Base-by-base conservation (phyloP, 768 basidiomycete species). In the Podaxis sp. region DNA sequence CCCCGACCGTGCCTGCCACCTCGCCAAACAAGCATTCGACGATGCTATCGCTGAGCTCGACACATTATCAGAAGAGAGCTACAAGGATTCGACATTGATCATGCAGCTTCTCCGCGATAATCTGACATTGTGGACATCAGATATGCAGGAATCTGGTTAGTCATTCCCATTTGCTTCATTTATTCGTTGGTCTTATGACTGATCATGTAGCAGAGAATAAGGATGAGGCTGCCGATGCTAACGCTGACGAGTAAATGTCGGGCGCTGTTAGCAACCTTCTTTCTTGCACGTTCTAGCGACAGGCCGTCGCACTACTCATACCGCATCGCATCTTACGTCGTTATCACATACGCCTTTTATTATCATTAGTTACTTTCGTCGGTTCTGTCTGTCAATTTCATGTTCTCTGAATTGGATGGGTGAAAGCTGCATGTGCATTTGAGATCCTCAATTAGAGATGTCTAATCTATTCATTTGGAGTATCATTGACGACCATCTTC, bases 31-130 rank as follows among this genome's bases (percentile, higher is more conserved):
- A 79, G 96, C 96, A 7, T 99, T 99, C 77, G 96, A 98, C 67
- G 96, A 98, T 76, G 96, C 96, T 52, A 98, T 99, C 75, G 95
- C 96, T 68, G 96, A 99, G 81, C 93, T 98, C 72, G 96, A 99
- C 83, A 98, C 96, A 24, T 87, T 99, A 60, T 95, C 93, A 71
- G 96, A 98, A 81, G 96, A 98, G 84, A 92, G 90, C 78, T 98
- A 99, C 91, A 97, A 98, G 84, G 96, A 98, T 78, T 97, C 95
- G 63, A 99, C 96, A 44, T 82, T 98, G 69, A 96, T 96, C 79
- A 92, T 94, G 90, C 96, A 98, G 79, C 82, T 98, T 66, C 87
- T 98, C 74, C 88, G 95, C 73, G 96, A 98, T 77, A 98, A 98
- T 87, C 81, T 99, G 49, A 97, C 95, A 54, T 86, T 98, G 71